A percentile compares a stretch with the other conserved stretches of the same genome.
These are phyloP conservation scores for Talaromyces ruber DNA, from an alignment of 495 filamentous ascomycete species.

Conservation along the genomic window DNA sequence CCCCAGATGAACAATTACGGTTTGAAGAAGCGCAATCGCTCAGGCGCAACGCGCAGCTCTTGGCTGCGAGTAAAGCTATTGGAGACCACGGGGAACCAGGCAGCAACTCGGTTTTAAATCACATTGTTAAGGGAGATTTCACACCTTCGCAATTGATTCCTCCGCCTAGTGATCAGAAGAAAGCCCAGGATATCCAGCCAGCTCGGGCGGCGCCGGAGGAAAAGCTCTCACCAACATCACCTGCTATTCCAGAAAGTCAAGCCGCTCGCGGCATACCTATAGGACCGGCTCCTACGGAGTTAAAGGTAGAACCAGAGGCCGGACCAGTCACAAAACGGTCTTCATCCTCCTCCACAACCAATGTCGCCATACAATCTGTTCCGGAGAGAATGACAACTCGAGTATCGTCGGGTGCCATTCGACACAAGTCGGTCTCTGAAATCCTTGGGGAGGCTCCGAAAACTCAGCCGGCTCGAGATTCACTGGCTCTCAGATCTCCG, in stretches of 20 bases:
- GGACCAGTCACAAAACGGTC: background rate
- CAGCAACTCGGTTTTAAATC: constrained; percentile 11
- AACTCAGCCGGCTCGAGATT: constrained; percentile 9
- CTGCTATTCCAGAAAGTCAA: constrained; percentile 2
- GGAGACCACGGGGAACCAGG: constrained; percentile 9
- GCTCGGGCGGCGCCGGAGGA: background rate
- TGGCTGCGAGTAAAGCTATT: constrained; percentile 13
- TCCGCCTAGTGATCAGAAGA: background rate
- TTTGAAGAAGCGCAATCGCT: constrained; percentile 41
- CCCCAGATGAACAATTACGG: constrained; percentile 41
- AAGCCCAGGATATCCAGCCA: background rate
- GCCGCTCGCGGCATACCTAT: constrained; percentile 9
- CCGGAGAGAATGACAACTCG: constrained; percentile 54
- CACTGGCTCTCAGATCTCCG: constrained; percentile 17
- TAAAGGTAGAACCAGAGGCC: background rate
- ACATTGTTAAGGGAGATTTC: constrained; percentile 20
- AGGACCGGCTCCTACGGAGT: constrained; percentile 7
- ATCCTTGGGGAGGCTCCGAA: constrained; percentile 58
- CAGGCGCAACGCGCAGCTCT: constrained; percentile 13
- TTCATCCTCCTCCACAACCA: background rate
- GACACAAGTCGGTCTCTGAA: constrained; percentile 66
- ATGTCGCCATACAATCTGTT: constrained; percentile 14
- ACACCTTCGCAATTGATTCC: background rate
- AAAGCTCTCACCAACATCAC: constrained; percentile 4
- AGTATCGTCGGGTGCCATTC: constrained; percentile 57